Conservation (phyloP, 1,139 yeast genomes). For the Yamadazyma conglobata region DNA sequence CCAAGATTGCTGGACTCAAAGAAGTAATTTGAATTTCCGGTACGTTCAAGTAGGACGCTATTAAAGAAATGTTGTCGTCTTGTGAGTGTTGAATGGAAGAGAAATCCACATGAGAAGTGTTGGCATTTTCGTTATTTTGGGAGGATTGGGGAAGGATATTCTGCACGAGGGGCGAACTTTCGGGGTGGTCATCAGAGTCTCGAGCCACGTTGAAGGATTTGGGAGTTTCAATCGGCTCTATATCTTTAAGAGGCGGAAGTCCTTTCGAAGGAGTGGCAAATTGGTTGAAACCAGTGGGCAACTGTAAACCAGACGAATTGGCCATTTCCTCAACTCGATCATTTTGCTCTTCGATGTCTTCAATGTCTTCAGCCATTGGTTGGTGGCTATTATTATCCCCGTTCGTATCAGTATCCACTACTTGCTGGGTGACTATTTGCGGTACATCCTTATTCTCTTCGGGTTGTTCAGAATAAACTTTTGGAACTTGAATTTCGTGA, state of each 20-base stretch:
- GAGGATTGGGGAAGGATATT: constrained; percentile 9
- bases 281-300: constrained; percentile 14
- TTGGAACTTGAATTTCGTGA: constrained; percentile 3
- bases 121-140: constrained; percentile 2
- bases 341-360: background rate
- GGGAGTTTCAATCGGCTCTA: constrained; percentile 42
- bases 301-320: constrained; percentile 7
- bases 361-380: background rate
- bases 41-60: constrained; percentile 34
- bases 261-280: constrained; percentile 45
- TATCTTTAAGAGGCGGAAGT: constrained; percentile 43
- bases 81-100: constrained; percentile 6
- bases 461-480: constrained; percentile 4
- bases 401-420: background rate
- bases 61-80: constrained; percentile 6
- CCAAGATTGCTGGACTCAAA: constrained; percentile 22
- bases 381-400: background rate
- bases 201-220: constrained; percentile 41
- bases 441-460: constrained; percentile 2
- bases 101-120: constrained; percentile 7
- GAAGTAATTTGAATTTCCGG: constrained; percentile 20
- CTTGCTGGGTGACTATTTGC: constrained; percentile 3
- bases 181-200: constrained; percentile 18
- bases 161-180: constrained; percentile 23
- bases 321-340: constrained; percentile 11